A percentile compares a stretch with the other conserved stretches of the same genome.
Evolutionary conservation across 345 rosid genomes (phyloP).

Genomic region (Syzygium jambos): DNA sequence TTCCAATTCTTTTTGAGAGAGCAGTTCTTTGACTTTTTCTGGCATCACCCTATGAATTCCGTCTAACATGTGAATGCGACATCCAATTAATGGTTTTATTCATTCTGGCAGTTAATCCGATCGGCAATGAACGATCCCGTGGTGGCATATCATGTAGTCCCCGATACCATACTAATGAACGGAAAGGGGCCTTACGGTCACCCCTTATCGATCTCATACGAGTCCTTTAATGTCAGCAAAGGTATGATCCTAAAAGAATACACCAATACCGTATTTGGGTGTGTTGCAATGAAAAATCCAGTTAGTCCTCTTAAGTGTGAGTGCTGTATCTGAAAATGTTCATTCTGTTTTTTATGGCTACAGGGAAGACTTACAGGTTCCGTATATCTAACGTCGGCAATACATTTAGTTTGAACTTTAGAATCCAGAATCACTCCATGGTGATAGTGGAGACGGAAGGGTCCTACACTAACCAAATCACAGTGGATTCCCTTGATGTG

Average conservation of each 20-base stretch:
- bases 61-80: not conserved
- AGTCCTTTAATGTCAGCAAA: constrained; percentile 35
- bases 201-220: constrained; percentile 9
- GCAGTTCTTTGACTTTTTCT: not conserved
- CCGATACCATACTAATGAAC: constrained; percentile 33
- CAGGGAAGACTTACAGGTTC: constrained; percentile 32
- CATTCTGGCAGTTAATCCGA: constrained; percentile 16
- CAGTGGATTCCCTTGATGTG: constrained; percentile 23
- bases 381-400: constrained; percentile 39
- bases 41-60: not conserved
- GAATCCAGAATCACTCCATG: constrained; percentile 35
- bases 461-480: constrained; percentile 30
- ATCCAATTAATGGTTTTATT: not conserved
- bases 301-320: not conserved
- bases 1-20: not conserved
- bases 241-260: constrained; percentile 9
- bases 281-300: not conserved
- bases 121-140: not conserved
- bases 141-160: constrained; percentile 1
- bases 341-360: not conserved
- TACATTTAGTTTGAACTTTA: constrained; percentile 21
- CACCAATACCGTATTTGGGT: not conserved
- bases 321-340: not conserved
- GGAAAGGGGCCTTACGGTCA: constrained; percentile 36
- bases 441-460: constrained; percentile 43